phyloP scores from a whole-genome alignment of 1,284 basidiomycete species.

The Cryptococcus sp. region DNA sequence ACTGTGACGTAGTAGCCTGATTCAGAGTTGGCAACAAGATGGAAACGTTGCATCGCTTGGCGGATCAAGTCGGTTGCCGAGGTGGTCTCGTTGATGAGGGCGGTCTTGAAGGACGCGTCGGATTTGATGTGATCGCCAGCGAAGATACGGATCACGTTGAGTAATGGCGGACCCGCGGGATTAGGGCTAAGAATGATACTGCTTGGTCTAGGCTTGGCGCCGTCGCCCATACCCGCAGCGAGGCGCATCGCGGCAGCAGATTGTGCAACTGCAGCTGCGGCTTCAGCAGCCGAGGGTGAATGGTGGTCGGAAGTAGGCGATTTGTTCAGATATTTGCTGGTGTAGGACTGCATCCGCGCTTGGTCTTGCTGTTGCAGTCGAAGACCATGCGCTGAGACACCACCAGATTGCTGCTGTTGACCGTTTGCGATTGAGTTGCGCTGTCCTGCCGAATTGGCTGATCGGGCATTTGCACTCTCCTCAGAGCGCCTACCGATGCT shows the following conservation, averaged over 20 bases:
- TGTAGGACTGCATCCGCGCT: constrained; percentile 83
- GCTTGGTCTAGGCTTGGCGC: constrained; percentile 51
- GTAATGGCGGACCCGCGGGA: constrained; percentile 66
- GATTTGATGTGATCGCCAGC: constrained; percentile 78
- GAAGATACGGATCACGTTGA: constrained; percentile 93
- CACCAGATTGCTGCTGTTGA: constrained; percentile 41
- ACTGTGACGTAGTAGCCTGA: constrained; percentile 86
- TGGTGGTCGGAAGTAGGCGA: constrained; percentile 71
- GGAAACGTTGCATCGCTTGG: constrained; percentile 92
- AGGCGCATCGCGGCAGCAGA: constrained; percentile 45
- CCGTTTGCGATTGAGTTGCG: constrained; percentile 1
- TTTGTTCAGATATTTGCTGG: constrained; percentile 75
- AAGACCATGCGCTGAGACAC: constrained; percentile 58
- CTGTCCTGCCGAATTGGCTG: neutral
- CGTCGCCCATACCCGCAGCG: constrained; percentile 15
- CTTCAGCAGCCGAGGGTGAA: constrained; percentile 56
- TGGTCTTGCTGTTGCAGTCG: constrained; percentile 82
- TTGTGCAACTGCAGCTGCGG: constrained; percentile 47
- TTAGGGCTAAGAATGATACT: constrained; percentile 56
- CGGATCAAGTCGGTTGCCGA: constrained; percentile 78
- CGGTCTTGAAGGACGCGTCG: constrained; percentile 97
- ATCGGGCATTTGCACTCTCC: constrained; percentile 4
- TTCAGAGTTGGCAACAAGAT: constrained; percentile 59
- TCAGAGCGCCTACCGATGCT: constrained; percentile 21
- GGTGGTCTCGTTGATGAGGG: constrained; percentile 83